Evolutionary conservation across 306 rosid species (phyloP).

Genomic region (Trichosanthes cucumerina): DNA sequence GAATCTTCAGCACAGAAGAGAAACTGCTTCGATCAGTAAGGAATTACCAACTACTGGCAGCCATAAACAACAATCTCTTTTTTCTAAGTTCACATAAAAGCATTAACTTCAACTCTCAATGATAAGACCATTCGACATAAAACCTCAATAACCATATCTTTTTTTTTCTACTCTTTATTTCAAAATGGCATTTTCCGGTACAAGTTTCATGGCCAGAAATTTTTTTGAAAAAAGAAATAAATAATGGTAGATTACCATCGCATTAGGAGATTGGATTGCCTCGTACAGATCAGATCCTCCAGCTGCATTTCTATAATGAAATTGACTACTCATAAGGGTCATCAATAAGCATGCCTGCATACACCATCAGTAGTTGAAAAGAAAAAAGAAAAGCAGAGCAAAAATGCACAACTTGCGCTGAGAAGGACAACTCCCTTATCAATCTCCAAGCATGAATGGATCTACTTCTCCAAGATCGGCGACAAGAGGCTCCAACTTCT

Average conservation of each 20-base stretch:
- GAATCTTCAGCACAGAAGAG: neutral
- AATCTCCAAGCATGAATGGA: conserved; percentile 81
- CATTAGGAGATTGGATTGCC: conserved; percentile 1
- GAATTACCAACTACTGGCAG: neutral
- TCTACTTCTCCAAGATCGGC: conserved; percentile 91
- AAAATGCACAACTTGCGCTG: neutral
- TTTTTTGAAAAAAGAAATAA: neutral
- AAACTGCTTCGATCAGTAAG: neutral
- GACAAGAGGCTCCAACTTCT: conserved; percentile 47
- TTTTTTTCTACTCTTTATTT: neutral
- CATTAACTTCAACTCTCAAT: neutral
- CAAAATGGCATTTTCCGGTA: neutral
- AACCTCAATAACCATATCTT: neutral
- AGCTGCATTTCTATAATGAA: conserved; percentile 1
- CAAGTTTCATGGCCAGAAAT: neutral
- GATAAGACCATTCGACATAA: neutral
- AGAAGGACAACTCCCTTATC: neutral
- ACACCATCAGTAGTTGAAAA: neutral
- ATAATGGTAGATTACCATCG: neutral
- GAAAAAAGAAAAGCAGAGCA: neutral
- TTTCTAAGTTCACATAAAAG: neutral
- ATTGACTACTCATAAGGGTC: neutral
- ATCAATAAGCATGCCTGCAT: neutral
- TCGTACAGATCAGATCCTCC: neutral
- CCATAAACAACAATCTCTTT: neutral